Percentiles rank a stretch among this genome's conserved stretches.
phyloP scores from a whole-genome alignment of 768 basidiomycete species.

The Mycena galericulata region DNA sequence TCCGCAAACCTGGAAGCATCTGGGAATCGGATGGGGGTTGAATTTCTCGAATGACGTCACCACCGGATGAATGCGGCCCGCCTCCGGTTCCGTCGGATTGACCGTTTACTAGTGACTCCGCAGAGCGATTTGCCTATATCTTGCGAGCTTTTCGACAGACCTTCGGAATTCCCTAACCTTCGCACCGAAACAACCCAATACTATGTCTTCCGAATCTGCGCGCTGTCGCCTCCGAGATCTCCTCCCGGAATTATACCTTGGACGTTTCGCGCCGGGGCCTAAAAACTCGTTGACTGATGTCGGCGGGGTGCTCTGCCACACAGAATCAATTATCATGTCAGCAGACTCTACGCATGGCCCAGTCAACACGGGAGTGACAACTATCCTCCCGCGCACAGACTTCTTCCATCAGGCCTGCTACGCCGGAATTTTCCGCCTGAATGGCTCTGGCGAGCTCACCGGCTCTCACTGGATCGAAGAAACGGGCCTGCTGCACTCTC shows the following conservation, averaged over 20 bases:
- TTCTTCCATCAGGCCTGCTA: conserved; percentile 22
- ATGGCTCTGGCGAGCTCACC: conserved; percentile 20
- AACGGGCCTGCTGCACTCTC: conserved; percentile 13
- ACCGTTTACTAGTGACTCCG: too few relatives aligned
- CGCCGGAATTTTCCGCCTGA: conserved; percentile 16
- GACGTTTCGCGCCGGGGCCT: conserved; percentile 8
- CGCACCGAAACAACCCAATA: too few relatives aligned
- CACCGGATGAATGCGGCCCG: too few relatives aligned
- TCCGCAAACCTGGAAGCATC: too few relatives aligned
- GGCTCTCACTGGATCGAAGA: conserved; percentile 18
- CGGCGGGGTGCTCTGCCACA: conserved; percentile 13
- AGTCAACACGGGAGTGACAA: conserved; percentile 21
- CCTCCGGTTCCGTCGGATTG: too few relatives aligned
- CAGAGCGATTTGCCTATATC: too few relatives aligned
- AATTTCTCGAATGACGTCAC: too few relatives aligned
- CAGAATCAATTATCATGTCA: conserved; percentile 9
- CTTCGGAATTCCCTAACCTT: too few relatives aligned
- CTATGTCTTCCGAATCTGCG: too few relatives aligned
- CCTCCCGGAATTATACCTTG: conserved; percentile 7
- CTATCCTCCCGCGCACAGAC: conserved; percentile 21
- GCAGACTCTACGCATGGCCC: conserved; percentile 2
- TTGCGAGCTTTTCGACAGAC: too few relatives aligned
- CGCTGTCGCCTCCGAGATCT: conserved; percentile 19
- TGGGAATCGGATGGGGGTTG: too few relatives aligned
- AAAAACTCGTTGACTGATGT: conserved; percentile 20